Evolutionary conservation across 345 rosid species (phyloP), one percentile per base, ranked within the genome.

Genomic region (Populus nigra): DNA sequence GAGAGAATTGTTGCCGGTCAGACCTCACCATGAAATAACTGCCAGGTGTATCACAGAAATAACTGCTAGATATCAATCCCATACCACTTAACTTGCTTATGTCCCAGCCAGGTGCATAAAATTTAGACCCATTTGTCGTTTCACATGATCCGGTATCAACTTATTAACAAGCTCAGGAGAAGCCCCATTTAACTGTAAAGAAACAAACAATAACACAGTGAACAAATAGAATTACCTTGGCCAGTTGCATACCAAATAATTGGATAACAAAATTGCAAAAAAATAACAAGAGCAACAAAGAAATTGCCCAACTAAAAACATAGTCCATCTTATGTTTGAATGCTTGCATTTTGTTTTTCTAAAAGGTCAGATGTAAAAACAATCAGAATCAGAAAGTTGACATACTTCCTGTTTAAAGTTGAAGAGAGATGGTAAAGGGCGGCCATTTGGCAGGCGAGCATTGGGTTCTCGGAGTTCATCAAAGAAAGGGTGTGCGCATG

Each of bases 91-190:
- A 49, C 50, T n/a, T 27, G 16, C 20, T 39, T 84, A 93, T 79
- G 97, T 88, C 73, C 92, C 92, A n/a, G 90, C 84, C 62, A 84
- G 91, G 81, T 89, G 89, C 88, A 91, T 76, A 85, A 93, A 87
- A 85, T 87, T 88, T 67, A 88, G 88, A 76, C 94, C 97, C 84
- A 91, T 80, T 75, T 91, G 93, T 78, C 94, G 87, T 78, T 91
- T 91, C 84, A 90, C 86, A 79, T 91, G 91, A 50, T 93, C 97
- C 36, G 97, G 97, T 74, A 91, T 90, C 87, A 93, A 85, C 91
- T 90, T 93, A 83, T 86, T 91, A 23, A 90, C 90, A n/a, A 91
- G 92, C 73, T 91, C 97, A 27, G 90, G 89, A 73, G 97, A 88
- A 73, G 92, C 90, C 68, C 88, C 94, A 33, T 88, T 77, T 83